Evolutionary conservation across 2,329 filamentous ascomycete species (phyloP).

Genomic region (Hypoxylon sp.): DNA sequence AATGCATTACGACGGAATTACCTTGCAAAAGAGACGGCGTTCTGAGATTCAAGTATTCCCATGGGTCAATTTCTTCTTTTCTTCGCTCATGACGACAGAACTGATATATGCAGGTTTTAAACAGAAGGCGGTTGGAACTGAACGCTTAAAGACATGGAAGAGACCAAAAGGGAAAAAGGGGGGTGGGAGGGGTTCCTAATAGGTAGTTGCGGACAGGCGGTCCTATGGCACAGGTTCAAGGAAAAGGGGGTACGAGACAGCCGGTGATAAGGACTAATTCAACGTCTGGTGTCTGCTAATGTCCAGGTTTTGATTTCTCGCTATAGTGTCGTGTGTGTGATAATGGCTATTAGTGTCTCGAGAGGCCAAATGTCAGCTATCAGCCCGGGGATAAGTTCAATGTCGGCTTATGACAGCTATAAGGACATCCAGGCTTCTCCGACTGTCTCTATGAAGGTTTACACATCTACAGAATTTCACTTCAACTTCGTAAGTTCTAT

Average conservation of each 20-base stretch:
- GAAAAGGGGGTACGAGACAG: neutral
- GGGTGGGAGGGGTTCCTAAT: conserved; percentile 14
- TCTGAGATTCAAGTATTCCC: conserved; percentile 1
- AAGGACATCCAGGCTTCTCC: no score
- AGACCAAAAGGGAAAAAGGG: neutral
- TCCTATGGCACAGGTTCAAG: conserved; percentile 4
- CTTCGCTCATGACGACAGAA: conserved; percentile 21
- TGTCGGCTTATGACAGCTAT: no score
- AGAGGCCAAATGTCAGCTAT: no score
- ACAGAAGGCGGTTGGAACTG: neutral
- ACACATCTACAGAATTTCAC: no score
- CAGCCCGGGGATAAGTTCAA: no score
- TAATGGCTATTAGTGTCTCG: no score
- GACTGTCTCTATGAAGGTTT: no score
- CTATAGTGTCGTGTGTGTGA: no score
- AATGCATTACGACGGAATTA: conserved; percentile 29
- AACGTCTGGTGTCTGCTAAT: neutral
- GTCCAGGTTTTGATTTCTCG: no score
- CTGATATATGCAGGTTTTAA: conserved; percentile 8
- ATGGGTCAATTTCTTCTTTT: neutral
- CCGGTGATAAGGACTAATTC: conserved; percentile 11
- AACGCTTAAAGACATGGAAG: neutral
- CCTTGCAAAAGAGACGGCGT: conserved; percentile 23
- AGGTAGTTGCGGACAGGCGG: conserved; percentile 5
- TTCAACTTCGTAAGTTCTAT: no score